Conservation (phyloP, 768 basidiomycete species). For the Xerocomus brunneocitrinus region DNA sequence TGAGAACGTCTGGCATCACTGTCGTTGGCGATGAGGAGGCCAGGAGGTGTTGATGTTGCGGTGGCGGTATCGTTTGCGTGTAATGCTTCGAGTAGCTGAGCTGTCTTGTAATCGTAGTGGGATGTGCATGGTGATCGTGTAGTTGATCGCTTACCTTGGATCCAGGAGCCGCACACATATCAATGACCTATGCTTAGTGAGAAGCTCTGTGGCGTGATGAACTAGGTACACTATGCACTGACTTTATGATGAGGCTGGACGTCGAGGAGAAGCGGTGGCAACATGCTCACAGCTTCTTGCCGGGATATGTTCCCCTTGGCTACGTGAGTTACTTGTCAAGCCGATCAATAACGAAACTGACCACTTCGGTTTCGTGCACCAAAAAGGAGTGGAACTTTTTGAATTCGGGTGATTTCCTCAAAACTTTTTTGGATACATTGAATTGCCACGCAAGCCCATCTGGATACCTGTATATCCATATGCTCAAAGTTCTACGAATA, state of each 20-base stretch:
- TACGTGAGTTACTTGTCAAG: neutral
- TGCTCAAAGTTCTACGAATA: neutral
- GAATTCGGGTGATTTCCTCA: slow-evolving; percentile 86
- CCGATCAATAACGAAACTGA: slow-evolving; percentile 36
- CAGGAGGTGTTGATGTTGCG: slow-evolving; percentile 66
- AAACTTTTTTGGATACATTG: slow-evolving; percentile 81
- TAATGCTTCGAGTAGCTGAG: slow-evolving; percentile 92
- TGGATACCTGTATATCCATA: slow-evolving; percentile 65
- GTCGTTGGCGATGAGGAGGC: slow-evolving; percentile 93
- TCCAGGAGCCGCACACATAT: slow-evolving; percentile 98
- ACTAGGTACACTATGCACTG: slow-evolving; percentile 17
- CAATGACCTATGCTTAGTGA: slow-evolving; percentile 57
- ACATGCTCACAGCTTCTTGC: slow-evolving; percentile 98
- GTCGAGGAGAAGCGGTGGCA: slow-evolving; percentile 93
- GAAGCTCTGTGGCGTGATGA: neutral
- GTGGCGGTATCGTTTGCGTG: slow-evolving; percentile 72
- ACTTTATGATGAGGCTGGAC: slow-evolving; percentile 90
- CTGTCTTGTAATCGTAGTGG: slow-evolving; percentile 51
- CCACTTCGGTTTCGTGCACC: slow-evolving; percentile 97
- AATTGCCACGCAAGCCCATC: slow-evolving; percentile 96
- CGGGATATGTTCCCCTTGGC: slow-evolving; percentile 87
- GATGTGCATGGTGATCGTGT: neutral
- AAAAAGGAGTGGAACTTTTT: slow-evolving; percentile 94
- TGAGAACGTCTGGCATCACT: slow-evolving; percentile 92
- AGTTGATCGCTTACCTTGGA: slow-evolving; percentile 61